Base-by-base conservation (phyloP, 2,329 filamentous ascomycete genomes). In the Hypoxylon sp. region DNA sequence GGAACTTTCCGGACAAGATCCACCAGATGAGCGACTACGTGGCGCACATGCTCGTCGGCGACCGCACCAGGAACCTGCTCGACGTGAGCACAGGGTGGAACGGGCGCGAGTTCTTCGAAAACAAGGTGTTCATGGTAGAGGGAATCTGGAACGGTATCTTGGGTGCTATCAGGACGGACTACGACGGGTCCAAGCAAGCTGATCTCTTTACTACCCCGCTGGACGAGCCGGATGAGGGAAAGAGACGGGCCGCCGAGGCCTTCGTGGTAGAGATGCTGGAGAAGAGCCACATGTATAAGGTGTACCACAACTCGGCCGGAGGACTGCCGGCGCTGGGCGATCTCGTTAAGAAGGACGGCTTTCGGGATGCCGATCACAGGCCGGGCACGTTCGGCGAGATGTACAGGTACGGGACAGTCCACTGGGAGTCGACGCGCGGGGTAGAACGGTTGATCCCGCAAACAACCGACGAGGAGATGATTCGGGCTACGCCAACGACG, bases 241-340 rank as follows among this genome's bases (percentile, higher is more conserved):
- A 67, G 55, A 57, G 69, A 6, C 18, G 29, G 3, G 63, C 59
- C 10, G 72, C 72, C 0, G 72, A 75, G 27, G 64, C 49, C 0
- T 75, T 75, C 48, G 56, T 75, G 1, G 37, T 75, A 0, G 70
- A 74, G 18, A 64, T 75, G 62, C 48, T 75, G 0, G 69, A 73
- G 48, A 65, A 71, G 13, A 74, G 71, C 26, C 67, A 73, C 41
- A 75, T 75, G 65, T 75, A 74, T 48, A 75, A 75, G 59, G 64
- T 73, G 2, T 75, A 73, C 45, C 73, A 74, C n/a, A 75, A 73
- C 15, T 73, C 73, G 2, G 69, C 69, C 0, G 69, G 67, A 2
- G 70, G 64, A 0, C 17, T 55, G 0, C 71, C 69, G 0, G 71
- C 73, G 3, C 58, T 75, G 0, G 73, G 73, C 6, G 73, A 75